Evolutionary conservation across 2,329 filamentous ascomycete genomes (phyloP).

Genomic region (Cladobotryum mycophilum): DNA sequence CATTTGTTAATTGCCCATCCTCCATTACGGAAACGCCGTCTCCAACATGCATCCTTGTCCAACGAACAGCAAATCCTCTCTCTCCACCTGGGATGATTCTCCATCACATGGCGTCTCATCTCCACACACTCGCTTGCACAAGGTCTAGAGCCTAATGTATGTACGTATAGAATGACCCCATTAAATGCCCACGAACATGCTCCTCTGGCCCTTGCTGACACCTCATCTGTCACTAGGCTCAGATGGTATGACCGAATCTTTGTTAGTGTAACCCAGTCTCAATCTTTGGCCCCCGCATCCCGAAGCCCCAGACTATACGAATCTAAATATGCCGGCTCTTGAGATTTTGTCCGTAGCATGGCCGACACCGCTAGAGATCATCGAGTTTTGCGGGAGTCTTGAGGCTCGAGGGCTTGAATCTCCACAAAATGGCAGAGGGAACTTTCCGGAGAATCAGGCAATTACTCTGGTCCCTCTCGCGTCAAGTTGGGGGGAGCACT

Average conservation of each 20-base stretch:
- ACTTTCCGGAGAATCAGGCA: no score
- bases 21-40: no score
- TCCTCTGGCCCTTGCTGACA: neutral
- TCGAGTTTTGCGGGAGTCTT: neutral
- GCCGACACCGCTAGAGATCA: neutral
- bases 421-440: no score
- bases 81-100: neutral
- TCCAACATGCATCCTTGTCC: no score
- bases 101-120: neutral
- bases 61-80: no score
- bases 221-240: neutral
- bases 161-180: no score
- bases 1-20: no score
- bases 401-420: no score
- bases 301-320: neutral
- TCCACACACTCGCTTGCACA: neutral
- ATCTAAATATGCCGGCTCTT: neutral
- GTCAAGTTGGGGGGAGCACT: no score
- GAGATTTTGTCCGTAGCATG: neutral
- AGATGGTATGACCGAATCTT: neutral
- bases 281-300: no score
- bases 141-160: neutral
- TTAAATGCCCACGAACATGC: neutral
- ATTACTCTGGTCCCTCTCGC: no score
- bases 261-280: no score